Evolutionary conservation across 192 early-diverging fungal genomes (phyloP), one percentile per base, ranked within the genome.

Genomic region (Chytriomyces sp.): DNA sequence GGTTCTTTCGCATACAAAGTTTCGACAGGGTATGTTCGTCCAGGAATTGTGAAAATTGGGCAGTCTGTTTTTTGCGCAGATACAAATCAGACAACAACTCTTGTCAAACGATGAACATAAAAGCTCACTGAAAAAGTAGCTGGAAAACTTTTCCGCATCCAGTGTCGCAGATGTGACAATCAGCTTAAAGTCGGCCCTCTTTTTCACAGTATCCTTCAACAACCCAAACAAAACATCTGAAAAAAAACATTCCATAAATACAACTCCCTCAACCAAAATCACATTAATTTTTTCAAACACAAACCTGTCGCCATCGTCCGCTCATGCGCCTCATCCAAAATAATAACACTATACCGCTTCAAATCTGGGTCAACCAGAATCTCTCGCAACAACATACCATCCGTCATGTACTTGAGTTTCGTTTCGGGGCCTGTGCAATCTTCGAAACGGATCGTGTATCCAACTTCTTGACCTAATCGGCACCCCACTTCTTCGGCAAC

Each of bases 241-340:
- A 20, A n/a, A n/a, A n/a, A 20, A 20, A 57, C 16, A n/a, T 57
- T 57, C 16, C 20, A n/a, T n/a, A 2, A 57, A 13, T 57, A n/a
- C 13, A 57, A 57, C 2, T 5, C 13, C 13, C 53, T n/a, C 13
- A 20, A n/a, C 53, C n/a, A n/a, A n/a, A n/a, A n/a, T n/a, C n/a
- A n/a, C n/a, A n/a, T n/a, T n/a, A n/a, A n/a, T n/a, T 3, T 5
- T 20, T n/a, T 57, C 53, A n/a, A 35, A 35, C 35, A 35, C 35
- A 20, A 13, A 57, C 53, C 53, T 4, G 98, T 99, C 76, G 88
- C 89, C 16, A 99, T 91, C 5, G 97, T 97, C 65, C 98, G 90
- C 85, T 99, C 98, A 90, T 99, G 98, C 20, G 98, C 98, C 80
- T 99, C 98, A 78, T 99, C 98, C 80, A 99, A 88, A 77, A 99